Percentiles rank a stretch among this genome's conserved stretches.
Conservation (phyloP, 768 basidiomycete genomes). For the Punctularia strigosozonata region DNA sequence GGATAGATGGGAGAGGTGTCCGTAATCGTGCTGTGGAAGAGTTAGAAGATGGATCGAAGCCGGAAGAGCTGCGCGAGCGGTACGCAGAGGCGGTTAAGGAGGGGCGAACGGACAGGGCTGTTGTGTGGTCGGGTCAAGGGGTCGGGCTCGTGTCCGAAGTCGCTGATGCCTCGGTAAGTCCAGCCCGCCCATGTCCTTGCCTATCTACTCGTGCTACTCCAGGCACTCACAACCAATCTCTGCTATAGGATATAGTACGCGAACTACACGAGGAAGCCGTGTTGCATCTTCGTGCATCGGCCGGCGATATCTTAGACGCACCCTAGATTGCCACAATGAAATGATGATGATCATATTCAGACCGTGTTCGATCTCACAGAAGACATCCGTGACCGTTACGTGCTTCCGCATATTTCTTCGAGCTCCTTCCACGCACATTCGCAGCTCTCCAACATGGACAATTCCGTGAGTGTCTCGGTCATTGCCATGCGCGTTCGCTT, state of each 20-base stretch:
- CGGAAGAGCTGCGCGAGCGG: constrained; percentile 29
- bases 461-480: constrained; percentile 34
- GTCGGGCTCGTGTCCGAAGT: constrained; percentile 43
- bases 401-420: too few relatives aligned
- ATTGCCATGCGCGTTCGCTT: constrained; percentile 33
- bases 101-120: constrained; percentile 36
- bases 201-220: not conserved
- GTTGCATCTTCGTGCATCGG: constrained; percentile 21
- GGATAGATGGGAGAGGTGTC: constrained; percentile 37
- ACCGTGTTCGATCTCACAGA: too few relatives aligned
- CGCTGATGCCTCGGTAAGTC: constrained; percentile 25
- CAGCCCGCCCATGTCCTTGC: not conserved
- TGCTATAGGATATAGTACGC: constrained; percentile 37
- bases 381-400: too few relatives aligned
- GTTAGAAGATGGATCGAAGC: constrained; percentile 33
- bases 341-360: too few relatives aligned
- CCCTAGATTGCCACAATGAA: too few relatives aligned
- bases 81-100: constrained; percentile 32
- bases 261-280: constrained; percentile 40
- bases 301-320: too few relatives aligned
- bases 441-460: constrained; percentile 43
- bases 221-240: constrained; percentile 1
- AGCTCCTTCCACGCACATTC: constrained; percentile 27
- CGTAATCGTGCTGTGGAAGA: constrained; percentile 47
- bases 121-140: constrained; percentile 62